Evolutionary conservation across 2,329 filamentous ascomycete genomes (phyloP), one percentile per base, ranked within the genome.

Genomic region (Rhinocladiella mackenziei): DNA sequence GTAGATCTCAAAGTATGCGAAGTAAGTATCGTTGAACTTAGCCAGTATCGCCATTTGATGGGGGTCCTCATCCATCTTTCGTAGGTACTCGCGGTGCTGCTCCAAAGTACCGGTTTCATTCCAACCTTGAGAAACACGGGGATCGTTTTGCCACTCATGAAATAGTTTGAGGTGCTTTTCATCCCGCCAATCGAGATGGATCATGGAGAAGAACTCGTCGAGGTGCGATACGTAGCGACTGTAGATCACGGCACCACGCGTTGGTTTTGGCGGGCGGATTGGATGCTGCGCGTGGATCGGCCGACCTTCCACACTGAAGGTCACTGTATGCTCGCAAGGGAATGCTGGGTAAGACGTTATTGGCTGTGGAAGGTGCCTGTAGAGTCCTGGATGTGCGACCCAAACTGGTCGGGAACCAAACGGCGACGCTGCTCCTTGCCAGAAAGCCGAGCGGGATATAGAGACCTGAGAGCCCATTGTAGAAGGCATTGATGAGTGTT

Each of bases 61-160:
- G 19, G 82, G 78, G 61, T 89, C 85, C 32, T 78, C 74, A 58
- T 87, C 79, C 42, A 84, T 73, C 53, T 76, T 76, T 20, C 76
- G 73, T 39, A 89, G 72, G 62, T 91, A 89, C 57, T 80, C 75
- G 49, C 78, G 75, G 63, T 89, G 86, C 62, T 89, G 75, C 20
- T 86, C 84, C 35, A 86, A 65, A 1, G 83, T 84, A 22, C 85
- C 86, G 1, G 82, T 85, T 67, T 86, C 80, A 59, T 87, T 86
- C 86, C 86, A 89, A 3, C 84, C 84, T 58, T 83, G 77, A 3
- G 83, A 83, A 22, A 91, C 86, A 38, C 86, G 82, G 39, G 85
- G 85, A 60, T 89, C 85, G 59, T 91, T 91, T 65, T 89, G 85
- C 86, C 86, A 91, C 44, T 73, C 73, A 65, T 89, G 81, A 70